Conservation (phyloP, 1,139 yeast species). For the Yamadazyma jaroonii region DNA sequence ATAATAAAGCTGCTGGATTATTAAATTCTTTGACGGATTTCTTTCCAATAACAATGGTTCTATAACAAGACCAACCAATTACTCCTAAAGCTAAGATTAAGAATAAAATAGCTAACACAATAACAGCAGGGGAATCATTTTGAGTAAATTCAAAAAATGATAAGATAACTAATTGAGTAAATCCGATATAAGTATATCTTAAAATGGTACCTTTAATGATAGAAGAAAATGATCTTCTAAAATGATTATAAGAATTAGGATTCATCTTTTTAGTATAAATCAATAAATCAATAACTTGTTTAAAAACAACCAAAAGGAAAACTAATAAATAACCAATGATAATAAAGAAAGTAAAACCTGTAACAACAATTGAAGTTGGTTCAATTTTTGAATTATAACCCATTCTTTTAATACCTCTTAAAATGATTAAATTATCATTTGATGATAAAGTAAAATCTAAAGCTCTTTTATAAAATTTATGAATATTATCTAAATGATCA, state of each 20-base stretch:
- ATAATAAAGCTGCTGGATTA: slow-evolving; percentile 76
- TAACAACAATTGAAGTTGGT: slow-evolving; percentile 67
- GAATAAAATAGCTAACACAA: slow-evolving; percentile 66
- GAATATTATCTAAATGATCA: slow-evolving; percentile 23
- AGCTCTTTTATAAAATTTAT: slow-evolving; percentile 21
- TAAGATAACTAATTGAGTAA: slow-evolving; percentile 65
- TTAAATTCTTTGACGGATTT: slow-evolving; percentile 51
- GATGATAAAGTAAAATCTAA: slow-evolving; percentile 33
- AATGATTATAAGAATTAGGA: slow-evolving; percentile 44
- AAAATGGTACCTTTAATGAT: slow-evolving; percentile 66
- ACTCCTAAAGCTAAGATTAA: slow-evolving; percentile 53
- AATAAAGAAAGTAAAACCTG: slow-evolving; percentile 74
- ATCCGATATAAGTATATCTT: slow-evolving; percentile 72
- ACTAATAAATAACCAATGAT: slow-evolving; percentile 56
- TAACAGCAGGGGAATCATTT: slow-evolving; percentile 71
- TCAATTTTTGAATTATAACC: slow-evolving; percentile 69
- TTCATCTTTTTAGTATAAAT: slow-evolving; percentile 43
- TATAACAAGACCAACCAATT: slow-evolving; percentile 58
- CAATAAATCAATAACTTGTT: slow-evolving; percentile 48
- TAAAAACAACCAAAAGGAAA: slow-evolving; percentile 49
- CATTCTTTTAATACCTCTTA: slow-evolving; percentile 74
- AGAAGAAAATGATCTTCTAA: slow-evolving; percentile 51
- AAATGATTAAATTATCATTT: slow-evolving; percentile 50
- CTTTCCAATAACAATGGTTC: slow-evolving; percentile 56
- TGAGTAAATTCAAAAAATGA: slow-evolving; percentile 74